Evolutionary conservation across 495 filamentous ascomycete species (phyloP).

Genomic region (Penicillium daleae): DNA sequence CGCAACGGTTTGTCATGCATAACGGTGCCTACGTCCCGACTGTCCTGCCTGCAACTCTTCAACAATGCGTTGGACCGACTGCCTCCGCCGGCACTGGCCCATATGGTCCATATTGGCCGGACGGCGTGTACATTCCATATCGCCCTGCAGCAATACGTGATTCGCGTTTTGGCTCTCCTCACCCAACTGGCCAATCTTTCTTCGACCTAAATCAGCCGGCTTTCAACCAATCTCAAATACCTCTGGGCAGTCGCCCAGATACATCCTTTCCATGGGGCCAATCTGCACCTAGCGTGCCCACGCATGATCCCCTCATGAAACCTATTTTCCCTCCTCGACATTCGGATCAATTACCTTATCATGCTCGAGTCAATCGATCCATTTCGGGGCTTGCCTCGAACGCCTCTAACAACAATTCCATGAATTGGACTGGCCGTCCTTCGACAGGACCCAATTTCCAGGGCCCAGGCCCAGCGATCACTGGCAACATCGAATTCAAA

Average conservation of each 20-base stretch:
- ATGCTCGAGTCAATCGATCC: conserved; percentile 33
- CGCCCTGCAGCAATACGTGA: conserved; percentile 67
- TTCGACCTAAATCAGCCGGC: conserved; percentile 36
- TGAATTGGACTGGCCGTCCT: conserved; percentile 33
- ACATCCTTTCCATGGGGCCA: conserved; percentile 40
- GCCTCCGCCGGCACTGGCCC: conserved; percentile 72
- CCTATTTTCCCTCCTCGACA: conserved; percentile 49
- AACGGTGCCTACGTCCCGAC: conserved; percentile 63
- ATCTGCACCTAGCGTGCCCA: conserved; percentile 29
- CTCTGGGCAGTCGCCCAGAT: conserved; percentile 30
- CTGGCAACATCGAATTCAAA: conserved; percentile 65
- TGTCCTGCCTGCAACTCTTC: conserved; percentile 70
- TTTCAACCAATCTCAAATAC: conserved; percentile 34
- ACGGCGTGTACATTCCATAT: conserved; percentile 78
- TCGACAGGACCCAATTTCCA: conserved; percentile 29
- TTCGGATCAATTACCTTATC: conserved; percentile 47
- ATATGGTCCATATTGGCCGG: conserved; percentile 78
- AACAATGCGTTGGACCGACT: conserved; percentile 71
- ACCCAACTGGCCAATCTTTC: conserved; percentile 25
- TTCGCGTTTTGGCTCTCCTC: conserved; percentile 49
- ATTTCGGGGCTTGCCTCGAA: conserved; percentile 20
- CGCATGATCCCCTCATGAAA: conserved; percentile 37
- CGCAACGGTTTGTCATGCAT: conserved; percentile 45
- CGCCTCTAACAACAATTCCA: conserved; percentile 17
- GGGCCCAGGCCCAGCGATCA: conserved; percentile 24